Evolutionary conservation across 139 green algal species (phyloP).

Genomic region (Diplosphaera chodatii): DNA sequence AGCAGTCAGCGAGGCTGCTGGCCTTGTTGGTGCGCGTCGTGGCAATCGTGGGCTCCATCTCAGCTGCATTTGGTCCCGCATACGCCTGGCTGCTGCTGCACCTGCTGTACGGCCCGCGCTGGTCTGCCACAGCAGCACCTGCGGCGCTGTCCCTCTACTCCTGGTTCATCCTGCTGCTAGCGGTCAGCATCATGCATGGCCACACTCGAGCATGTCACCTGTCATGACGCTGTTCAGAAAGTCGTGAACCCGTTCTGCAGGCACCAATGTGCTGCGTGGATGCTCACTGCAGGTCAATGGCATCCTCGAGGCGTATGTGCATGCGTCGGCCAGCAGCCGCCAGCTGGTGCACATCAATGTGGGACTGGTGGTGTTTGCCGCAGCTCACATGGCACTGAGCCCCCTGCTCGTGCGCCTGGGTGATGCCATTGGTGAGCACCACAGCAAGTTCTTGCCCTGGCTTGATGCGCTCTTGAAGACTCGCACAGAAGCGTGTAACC

Average conservation of each 20-base stretch:
- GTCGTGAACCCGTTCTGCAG: not conserved
- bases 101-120: slow-evolving; percentile 61
- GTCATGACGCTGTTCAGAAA: not conserved
- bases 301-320: slow-evolving; percentile 77
- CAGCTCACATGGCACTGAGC: slow-evolving; percentile 48
- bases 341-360: slow-evolving; percentile 50
- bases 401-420: slow-evolving; percentile 19
- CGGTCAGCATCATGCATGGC: slow-evolving; percentile 4
- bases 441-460: not conserved
- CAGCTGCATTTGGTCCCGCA: slow-evolving; percentile 67
- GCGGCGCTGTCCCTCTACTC: slow-evolving; percentile 64
- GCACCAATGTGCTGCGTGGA: not conserved
- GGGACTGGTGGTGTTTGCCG: slow-evolving; percentile 42
- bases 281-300: slow-evolving; percentile 39
- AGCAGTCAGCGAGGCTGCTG: slow-evolving; percentile 38
- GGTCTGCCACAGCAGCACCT: slow-evolving; percentile 65
- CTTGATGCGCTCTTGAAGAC: not conserved
- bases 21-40: slow-evolving; percentile 43
- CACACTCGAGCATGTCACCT: too few relatives aligned
- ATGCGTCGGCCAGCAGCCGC: slow-evolving; percentile 36
- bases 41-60: slow-evolving; percentile 50
- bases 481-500: not conserved
- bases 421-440: slow-evolving; percentile 16
- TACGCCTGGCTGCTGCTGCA: slow-evolving; percentile 64
- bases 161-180: slow-evolving; percentile 71